A percentile compares a stretch with the other conserved stretches of the same genome.
Conservation (phyloP, 768 basidiomycete genomes). For the Xerocomus spinulosus region DNA sequence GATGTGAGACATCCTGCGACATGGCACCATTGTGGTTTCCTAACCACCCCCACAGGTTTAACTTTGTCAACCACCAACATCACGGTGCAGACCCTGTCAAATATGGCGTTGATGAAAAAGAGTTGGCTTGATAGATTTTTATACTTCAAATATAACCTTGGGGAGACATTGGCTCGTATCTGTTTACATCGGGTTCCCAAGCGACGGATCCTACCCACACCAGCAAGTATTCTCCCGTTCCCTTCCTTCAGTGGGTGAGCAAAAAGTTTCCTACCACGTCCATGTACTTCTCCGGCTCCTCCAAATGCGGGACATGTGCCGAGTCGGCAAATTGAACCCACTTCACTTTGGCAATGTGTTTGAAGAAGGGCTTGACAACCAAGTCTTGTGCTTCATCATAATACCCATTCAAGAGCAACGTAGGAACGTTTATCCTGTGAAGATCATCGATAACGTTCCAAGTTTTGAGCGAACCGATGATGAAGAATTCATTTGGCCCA, state of each 20-base stretch:
- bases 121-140: conserved; percentile 19
- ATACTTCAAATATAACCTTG: conserved; percentile 8
- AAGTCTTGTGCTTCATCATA: conserved; percentile 35
- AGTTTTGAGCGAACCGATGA: conserved; percentile 30
- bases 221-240: no score
- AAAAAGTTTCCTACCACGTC: conserved; percentile 31
- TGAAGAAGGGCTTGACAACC: conserved; percentile 32
- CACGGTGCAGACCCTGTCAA: conserved; percentile 85
- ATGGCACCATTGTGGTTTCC: neutral
- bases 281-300: conserved; percentile 36
- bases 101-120: conserved; percentile 48
- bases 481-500: conserved; percentile 38
- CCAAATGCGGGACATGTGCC: conserved; percentile 34
- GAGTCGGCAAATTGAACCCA: conserved; percentile 38
- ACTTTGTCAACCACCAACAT: conserved; percentile 85
- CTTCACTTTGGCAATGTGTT: conserved; percentile 28
- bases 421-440: conserved; percentile 31
- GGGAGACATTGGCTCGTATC: neutral
- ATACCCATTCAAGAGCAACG: conserved; percentile 34
- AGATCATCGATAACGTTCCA: conserved; percentile 35
- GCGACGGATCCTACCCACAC: neutral
- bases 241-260: conserved; percentile 7
- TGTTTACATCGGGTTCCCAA: neutral
- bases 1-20: conserved; percentile 47
- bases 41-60: conserved; percentile 62